These are phyloP conservation scores for Eutrema yunnanense DNA, from an alignment of 345 rosid species.

Conservation along the genomic window DNA sequence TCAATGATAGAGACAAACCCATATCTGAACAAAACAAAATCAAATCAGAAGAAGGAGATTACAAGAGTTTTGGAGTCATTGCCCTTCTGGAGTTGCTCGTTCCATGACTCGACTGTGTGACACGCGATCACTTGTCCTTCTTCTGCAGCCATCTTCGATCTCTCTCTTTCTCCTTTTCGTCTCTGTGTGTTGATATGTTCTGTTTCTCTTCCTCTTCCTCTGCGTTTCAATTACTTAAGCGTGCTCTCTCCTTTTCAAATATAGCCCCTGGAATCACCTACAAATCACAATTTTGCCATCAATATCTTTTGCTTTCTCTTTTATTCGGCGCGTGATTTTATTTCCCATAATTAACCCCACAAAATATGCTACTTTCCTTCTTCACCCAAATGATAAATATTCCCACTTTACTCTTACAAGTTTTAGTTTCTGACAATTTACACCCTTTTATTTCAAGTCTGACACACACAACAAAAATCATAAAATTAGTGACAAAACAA, in stretches of 20 bases:
- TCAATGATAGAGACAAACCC: not conserved
- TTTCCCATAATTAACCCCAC: conserved; percentile 17
- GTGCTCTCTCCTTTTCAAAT: not conserved
- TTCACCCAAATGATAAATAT: conserved; percentile 5
- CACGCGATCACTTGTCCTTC: conserved; percentile 74
- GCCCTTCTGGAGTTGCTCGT: conserved; percentile 46
- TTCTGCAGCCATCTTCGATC: conserved; percentile 37
- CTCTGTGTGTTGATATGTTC: not conserved
- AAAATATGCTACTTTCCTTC: not conserved
- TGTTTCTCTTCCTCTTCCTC: not conserved
- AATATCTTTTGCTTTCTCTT: not conserved
- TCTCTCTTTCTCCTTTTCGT: not conserved
- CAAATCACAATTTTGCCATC: not conserved
- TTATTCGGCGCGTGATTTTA: conserved; percentile 22
- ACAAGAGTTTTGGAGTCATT: conserved; percentile 71
- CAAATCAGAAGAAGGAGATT: not conserved
- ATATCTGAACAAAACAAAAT: not conserved
- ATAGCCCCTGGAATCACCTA: not conserved
- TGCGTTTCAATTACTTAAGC: conserved; percentile 1
- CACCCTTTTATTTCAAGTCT: not conserved
- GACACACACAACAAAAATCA: not conserved
- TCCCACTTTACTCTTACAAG: not conserved
- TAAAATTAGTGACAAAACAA: not conserved
- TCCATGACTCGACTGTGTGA: conserved; percentile 65
- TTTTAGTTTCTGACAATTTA: not conserved